Conservation (phyloP, 75 land plant species). For the Pseudotsuga menziesii region DNA sequence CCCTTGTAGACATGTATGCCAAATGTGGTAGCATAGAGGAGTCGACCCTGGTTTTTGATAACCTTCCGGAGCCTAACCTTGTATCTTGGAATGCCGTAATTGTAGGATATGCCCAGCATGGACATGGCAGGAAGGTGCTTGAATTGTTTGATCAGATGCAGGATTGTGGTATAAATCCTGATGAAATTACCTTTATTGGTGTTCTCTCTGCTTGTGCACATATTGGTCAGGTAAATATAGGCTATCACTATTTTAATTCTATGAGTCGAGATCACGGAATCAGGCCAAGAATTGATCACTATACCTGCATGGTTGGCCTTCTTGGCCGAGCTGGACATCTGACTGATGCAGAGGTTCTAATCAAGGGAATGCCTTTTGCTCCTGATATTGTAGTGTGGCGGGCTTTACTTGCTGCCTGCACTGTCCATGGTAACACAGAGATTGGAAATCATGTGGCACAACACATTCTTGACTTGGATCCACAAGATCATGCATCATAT, state of each 20-base stretch:
- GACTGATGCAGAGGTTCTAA: slow-evolving; percentile 15
- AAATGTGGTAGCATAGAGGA: slow-evolving; percentile 10
- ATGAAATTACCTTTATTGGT: slow-evolving; percentile 14
- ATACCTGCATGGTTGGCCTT: slow-evolving; percentile 31
- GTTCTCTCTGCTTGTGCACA: slow-evolving; percentile 11
- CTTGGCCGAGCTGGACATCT: slow-evolving; percentile 16
- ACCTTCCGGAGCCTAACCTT: slow-evolving; percentile 13
- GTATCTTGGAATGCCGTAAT: slow-evolving; percentile 25
- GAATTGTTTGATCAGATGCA: slow-evolving; percentile 24
- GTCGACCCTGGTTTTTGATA: slow-evolving; percentile 15
- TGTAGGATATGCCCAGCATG: slow-evolving; percentile 21
- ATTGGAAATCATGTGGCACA: slow-evolving; percentile 17
- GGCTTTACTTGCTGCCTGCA: slow-evolving; percentile 24
- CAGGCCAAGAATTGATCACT: slow-evolving; percentile 18
- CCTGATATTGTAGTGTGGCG: slow-evolving; percentile 12
- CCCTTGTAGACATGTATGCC: slow-evolving; percentile 7
- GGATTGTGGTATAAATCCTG: slow-evolving; percentile 15
- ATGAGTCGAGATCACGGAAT: slow-evolving; percentile 13
- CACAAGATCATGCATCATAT: slow-evolving; percentile 13
- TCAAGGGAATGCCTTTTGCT: slow-evolving; percentile 19
- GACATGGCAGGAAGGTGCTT: slow-evolving; percentile 11
- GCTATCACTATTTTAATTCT: slow-evolving; percentile 8
- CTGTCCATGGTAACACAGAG: slow-evolving; percentile 11
- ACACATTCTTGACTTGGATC: slow-evolving; percentile 4
- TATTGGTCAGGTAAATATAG: neutral